Conservation (phyloP, 495 filamentous ascomycete species). For the Echria macrotheca region DNA sequence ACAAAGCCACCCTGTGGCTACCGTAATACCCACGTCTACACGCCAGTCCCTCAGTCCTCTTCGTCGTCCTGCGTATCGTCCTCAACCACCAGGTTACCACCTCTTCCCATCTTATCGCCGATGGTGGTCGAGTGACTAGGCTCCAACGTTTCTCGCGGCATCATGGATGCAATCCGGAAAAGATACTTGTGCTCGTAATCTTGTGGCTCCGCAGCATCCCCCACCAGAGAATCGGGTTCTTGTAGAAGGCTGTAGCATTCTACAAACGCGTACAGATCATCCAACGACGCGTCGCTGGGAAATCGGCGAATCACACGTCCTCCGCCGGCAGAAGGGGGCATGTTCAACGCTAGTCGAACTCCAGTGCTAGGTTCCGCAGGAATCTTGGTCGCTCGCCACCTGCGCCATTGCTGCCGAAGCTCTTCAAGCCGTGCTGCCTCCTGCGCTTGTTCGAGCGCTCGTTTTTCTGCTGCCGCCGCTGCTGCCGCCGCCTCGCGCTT, state of each 20-base stretch:
- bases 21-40: too few species aligned
- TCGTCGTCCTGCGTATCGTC: conserved; percentile 27
- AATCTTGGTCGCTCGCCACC: conserved; percentile 69
- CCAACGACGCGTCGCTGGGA: conserved; percentile 55
- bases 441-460: conserved; percentile 55
- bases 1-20: too few species aligned
- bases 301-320: conserved; percentile 72
- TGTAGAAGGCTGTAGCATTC: conserved; percentile 75
- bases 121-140: conserved; percentile 59
- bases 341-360: conserved; percentile 75
- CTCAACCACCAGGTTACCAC: conserved; percentile 87
- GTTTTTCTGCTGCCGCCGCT: conserved; percentile 50
- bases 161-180: conserved; percentile 74
- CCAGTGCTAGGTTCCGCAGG: conserved; percentile 59
- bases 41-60: too few species aligned
- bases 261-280: conserved; percentile 94
- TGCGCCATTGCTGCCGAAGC: conserved; percentile 66
- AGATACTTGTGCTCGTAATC: conserved; percentile 71
- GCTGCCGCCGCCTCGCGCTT: conserved; percentile 69
- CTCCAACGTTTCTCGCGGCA: conserved; percentile 76
- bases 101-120: conserved; percentile 67
- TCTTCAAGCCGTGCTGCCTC: conserved; percentile 52
- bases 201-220: conserved; percentile 48
- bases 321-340: conserved; percentile 57
- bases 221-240: conserved; percentile 25